A percentile compares a stretch with the other conserved stretches of the same genome.
These are phyloP conservation scores for Podospora anserina DNA, from an alignment of 495 filamentous ascomycete genomes.

Conservation along the genomic window DNA sequence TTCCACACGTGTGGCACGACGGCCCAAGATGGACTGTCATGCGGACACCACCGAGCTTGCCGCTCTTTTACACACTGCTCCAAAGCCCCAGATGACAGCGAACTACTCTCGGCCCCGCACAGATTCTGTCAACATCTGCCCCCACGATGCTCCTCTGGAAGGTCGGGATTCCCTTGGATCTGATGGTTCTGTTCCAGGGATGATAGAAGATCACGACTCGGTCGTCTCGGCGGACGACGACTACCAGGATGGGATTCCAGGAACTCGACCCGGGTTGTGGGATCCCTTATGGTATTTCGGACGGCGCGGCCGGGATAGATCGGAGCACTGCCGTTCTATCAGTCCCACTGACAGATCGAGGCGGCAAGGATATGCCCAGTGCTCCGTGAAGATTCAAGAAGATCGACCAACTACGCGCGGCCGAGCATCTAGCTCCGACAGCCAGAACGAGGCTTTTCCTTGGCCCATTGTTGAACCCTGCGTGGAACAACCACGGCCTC, in stretches of 20 bases:
- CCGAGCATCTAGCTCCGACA: conserved; percentile 5
- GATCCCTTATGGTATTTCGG: conserved; percentile 22
- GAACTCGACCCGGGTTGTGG: conserved; percentile 24
- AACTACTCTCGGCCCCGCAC: not conserved
- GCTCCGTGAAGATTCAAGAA: conserved; percentile 4
- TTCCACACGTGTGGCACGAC: not conserved
- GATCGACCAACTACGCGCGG: not conserved
- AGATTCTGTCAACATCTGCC: conserved; percentile 7
- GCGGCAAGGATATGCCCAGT: not conserved
- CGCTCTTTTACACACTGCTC: not conserved
- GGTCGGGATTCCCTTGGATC: conserved; percentile 27
- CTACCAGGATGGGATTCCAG: conserved; percentile 3
- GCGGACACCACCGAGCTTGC: not conserved
- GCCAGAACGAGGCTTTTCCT: conserved; percentile 1
- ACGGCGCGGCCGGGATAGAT: not conserved
- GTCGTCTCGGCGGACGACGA: conserved; percentile 33
- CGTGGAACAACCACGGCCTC: conserved; percentile 10
- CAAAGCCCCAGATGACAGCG: not conserved
- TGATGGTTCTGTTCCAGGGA: conserved; percentile 26
- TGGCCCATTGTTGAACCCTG: conserved; percentile 10
- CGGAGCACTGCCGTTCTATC: conserved; percentile 1
- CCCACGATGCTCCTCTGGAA: not conserved
- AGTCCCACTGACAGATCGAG: not conserved
- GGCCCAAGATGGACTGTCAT: not conserved
- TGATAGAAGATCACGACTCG: conserved; percentile 33